Evolutionary conservation across 495 filamentous ascomycete genomes (phyloP), one percentile per base, ranked within the genome.

Genomic region (Penicillium parvum): DNA sequence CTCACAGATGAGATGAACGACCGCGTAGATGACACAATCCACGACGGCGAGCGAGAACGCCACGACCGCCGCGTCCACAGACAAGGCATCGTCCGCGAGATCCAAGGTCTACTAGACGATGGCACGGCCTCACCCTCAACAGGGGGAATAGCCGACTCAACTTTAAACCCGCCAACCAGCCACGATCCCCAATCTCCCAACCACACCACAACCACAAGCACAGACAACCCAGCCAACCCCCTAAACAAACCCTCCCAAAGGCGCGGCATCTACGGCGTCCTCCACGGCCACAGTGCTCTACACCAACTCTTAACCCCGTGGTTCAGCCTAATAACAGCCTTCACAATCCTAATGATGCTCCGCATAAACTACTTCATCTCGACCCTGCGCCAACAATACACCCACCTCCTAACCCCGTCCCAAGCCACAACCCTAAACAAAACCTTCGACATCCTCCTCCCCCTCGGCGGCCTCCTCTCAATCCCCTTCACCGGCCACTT

Each of bases 311-410:
- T 58, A 21, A 83, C 82, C 2, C 84, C 84, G 2, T 98, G 90
- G 90, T 98, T 95, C 53, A 65, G 86, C 17, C 71, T 96, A 19
- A 89, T 96, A 47, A 82, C 86, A 5, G 53, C 87, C 2, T 96
- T 96, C 65, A 96, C 92, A 0, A 75, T 92, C 16, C 63, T 95
- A 14, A 88, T 92, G 63, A 96, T 95, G 90, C 87, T 85, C 0
- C 80, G 91, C 12, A 96, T 96, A 62, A 97, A 97, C 68, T 98
- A 89, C 74, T 98, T 98, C 54, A 88, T 98, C 21, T 90, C 92
- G 1, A 92, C 92, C 2, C 81, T 98, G 46, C 80, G 84, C 14
- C 72, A 81, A 6, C 92, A 98, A 60, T 96, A 96, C 65, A 76
- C 79, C 27, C 81, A 81, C 54, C 74, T 98, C 7, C 76, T 98